These are phyloP conservation scores for Xerocomus potaroensis DNA, from an alignment of 768 basidiomycete species.

Conservation along the genomic window DNA sequence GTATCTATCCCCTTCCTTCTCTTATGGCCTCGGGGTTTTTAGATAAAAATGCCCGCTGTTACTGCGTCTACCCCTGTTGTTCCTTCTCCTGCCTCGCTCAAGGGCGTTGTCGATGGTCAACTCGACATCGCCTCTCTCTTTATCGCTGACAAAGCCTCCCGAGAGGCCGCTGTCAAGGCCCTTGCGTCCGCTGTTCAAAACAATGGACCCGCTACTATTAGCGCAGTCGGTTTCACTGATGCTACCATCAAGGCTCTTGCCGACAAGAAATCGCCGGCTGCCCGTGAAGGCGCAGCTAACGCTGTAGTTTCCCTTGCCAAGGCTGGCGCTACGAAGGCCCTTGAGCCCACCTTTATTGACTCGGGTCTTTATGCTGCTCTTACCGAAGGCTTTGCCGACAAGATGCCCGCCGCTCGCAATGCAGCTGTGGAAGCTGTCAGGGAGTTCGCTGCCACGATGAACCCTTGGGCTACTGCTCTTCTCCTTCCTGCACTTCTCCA, in stretches of 20 bases:
- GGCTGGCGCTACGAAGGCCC: constrained; percentile 69
- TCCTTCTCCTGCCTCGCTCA: constrained; percentile 67
- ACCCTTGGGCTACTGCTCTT: constrained; percentile 82
- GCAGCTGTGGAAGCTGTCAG: constrained; percentile 82
- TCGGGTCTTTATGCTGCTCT: constrained; percentile 84
- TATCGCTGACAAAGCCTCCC: constrained; percentile 77
- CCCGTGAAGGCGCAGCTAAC: constrained; percentile 83
- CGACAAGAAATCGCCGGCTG: constrained; percentile 93
- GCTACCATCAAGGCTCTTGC: constrained; percentile 78
- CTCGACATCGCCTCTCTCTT: constrained; percentile 77
- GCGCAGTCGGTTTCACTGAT: constrained; percentile 62
- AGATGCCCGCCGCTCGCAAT: constrained; percentile 82
- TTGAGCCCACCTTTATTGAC: constrained; percentile 86
- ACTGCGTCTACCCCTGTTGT: constrained; percentile 56
- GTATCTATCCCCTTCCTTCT: background rate
- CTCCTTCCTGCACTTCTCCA: constrained; percentile 85
- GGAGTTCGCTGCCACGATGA: constrained; percentile 70
- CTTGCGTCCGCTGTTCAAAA: constrained; percentile 77
- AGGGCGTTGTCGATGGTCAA: constrained; percentile 60
- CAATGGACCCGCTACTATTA: constrained; percentile 76
- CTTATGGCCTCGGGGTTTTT: constrained; percentile 38
- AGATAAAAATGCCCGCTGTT: constrained; percentile 73
- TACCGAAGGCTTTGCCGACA: constrained; percentile 92
- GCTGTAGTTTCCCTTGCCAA: constrained; percentile 63
- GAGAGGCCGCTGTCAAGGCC: constrained; percentile 63